Conservation (phyloP, 176 grass and related monocot genomes). For the Oryza longistaminata region DNA sequence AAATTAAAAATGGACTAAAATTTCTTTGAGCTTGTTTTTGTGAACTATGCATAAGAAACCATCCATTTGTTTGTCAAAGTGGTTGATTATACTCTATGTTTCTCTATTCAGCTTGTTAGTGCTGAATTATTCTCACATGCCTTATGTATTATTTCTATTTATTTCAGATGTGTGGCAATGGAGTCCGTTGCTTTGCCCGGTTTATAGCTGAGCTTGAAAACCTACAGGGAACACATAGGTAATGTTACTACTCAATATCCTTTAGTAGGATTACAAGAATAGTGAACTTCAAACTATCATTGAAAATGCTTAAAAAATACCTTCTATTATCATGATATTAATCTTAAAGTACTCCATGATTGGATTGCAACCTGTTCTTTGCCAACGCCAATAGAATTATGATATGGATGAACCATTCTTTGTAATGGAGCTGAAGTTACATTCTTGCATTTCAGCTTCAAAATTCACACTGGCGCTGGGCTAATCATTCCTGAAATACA, state of each 20-base stretch:
- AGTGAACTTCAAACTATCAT: background rate
- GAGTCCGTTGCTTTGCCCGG: conserved; percentile 85
- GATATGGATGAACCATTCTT: conserved; percentile 24
- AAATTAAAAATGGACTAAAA: background rate
- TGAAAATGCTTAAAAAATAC: background rate
- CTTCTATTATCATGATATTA: conserved; percentile 6
- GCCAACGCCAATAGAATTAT: background rate
- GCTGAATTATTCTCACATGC: conserved; percentile 4
- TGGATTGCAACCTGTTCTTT: background rate
- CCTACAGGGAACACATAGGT: conserved; percentile 72
- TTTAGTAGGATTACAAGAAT: background rate
- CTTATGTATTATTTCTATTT: conserved; percentile 34
- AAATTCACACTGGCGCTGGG: conserved; percentile 90
- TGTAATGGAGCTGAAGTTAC: conserved; percentile 23
- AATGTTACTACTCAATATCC: conserved; percentile 21
- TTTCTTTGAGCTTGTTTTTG: background rate
- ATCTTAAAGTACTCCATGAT: conserved; percentile 6
- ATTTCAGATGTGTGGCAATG: conserved; percentile 97
- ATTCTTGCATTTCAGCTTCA: conserved; percentile 68
- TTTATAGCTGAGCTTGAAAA: conserved; percentile 95
- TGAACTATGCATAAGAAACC: background rate
- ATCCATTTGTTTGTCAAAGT: background rate
- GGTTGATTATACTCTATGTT: background rate
- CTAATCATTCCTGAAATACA: conserved; percentile 96
- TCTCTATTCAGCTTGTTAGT: background rate